These are phyloP conservation scores for Arthrobotrys musiformis DNA, from an alignment of 2,329 filamentous ascomycete genomes.

Conservation along the genomic window DNA sequence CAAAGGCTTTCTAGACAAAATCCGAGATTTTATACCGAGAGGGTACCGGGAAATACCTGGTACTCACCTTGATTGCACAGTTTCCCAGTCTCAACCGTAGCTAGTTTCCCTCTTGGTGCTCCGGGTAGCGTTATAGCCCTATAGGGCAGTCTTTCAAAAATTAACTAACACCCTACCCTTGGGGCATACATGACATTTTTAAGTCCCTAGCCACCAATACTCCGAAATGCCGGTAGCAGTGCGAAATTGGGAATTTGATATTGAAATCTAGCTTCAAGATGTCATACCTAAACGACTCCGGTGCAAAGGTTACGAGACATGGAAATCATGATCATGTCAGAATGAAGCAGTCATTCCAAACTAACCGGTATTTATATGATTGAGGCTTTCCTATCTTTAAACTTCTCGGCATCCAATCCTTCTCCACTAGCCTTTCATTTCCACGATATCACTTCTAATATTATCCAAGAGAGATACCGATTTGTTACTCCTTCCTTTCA, in stretches of 20 bases:
- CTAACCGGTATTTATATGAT: not conserved
- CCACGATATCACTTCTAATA: no score
- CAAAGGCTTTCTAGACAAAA: not conserved
- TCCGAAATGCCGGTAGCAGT: slow-evolving; percentile 12
- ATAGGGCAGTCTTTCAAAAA: not conserved
- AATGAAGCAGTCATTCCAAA: not conserved
- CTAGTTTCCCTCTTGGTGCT: not conserved
- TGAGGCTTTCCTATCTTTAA: not conserved
- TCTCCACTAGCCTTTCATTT: no score
- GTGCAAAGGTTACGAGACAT: no score
- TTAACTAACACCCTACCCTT: not conserved
- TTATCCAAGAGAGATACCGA: not conserved
- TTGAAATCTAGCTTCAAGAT: not conserved
- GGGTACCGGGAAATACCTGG: no score
- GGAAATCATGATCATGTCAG: no score
- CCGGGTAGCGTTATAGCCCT: not conserved
- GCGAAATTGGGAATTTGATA: not conserved
- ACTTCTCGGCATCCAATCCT: no score
- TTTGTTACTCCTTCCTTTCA: not conserved
- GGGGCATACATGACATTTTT: no score
- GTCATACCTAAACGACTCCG: not conserved
- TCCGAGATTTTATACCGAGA: no score
- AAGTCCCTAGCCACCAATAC: not conserved
- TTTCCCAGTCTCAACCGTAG: not conserved
- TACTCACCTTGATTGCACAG: not conserved